Evolutionary conservation across 2,329 filamentous ascomycete genomes (phyloP).

Genomic region (Xylaria sp.): DNA sequence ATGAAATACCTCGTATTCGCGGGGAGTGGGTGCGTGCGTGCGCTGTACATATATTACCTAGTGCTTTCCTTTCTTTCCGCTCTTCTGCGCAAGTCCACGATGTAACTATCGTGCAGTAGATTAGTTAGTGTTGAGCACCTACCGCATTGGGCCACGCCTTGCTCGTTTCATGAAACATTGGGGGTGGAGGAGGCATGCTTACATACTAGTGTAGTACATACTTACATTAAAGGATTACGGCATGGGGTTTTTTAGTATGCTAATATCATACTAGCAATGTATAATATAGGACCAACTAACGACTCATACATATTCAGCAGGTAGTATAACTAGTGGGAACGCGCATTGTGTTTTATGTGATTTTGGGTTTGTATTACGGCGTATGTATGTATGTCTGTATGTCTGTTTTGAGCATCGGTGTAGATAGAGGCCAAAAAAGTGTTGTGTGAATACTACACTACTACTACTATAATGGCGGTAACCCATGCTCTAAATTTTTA

Average conservation of each 20-base stretch:
- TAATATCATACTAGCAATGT: not conserved
- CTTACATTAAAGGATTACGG: slow-evolving; percentile 8
- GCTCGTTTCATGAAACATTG: slow-evolving; percentile 22
- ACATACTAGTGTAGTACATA: slow-evolving; percentile 1
- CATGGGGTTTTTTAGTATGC: not conserved
- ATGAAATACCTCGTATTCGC: slow-evolving; percentile 21
- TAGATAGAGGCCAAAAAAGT: not conserved
- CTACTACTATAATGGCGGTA: not conserved
- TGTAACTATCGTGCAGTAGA: slow-evolving; percentile 30
- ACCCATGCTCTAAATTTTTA: slow-evolving; percentile 25
- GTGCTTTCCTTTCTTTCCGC: too few relatives aligned
- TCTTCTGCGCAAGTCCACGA: slow-evolving; percentile 3
- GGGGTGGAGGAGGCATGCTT: not conserved
- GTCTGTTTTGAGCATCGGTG: slow-evolving; percentile 3
- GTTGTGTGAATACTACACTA: not conserved
- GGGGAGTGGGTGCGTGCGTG: too few relatives aligned
- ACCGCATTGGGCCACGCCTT: slow-evolving; percentile 28
- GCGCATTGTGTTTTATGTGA: slow-evolving; percentile 12
- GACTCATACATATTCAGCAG: not conserved
- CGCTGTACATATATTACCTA: too few relatives aligned
- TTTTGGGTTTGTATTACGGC: slow-evolving; percentile 9
- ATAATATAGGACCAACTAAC: not conserved
- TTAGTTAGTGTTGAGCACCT: slow-evolving; percentile 24
- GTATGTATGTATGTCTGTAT: not conserved
- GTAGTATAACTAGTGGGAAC: not conserved